Conservation (phyloP, 139 green algal genomes). For the Pleodorina starrii region DNA sequence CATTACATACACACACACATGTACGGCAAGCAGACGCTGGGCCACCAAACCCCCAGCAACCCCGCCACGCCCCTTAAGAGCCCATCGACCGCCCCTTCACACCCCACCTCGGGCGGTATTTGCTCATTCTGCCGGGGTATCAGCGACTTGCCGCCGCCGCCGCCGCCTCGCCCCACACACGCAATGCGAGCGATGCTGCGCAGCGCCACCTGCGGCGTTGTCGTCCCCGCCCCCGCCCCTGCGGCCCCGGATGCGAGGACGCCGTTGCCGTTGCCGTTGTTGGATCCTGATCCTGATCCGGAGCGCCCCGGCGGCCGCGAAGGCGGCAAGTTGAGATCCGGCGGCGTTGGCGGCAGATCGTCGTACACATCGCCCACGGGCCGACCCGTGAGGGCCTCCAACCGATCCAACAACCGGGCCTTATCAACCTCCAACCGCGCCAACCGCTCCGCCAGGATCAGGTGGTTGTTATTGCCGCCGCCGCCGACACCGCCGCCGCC, state of each 20-base stretch:
- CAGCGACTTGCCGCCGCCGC: background rate
- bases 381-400: constrained; percentile 50
- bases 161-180: background rate
- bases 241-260: background rate
- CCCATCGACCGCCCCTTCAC: no score
- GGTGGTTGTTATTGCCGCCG: background rate
- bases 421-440: constrained; percentile 47
- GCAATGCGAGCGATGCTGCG: constrained; percentile 14
- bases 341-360: constrained; percentile 42
- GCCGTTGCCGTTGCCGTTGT: background rate
- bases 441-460: constrained; percentile 2
- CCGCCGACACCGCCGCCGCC: background rate
- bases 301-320: constrained; percentile 25
- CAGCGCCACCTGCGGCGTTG: background rate
- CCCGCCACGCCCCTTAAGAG: no score
- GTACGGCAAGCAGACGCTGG: no score
- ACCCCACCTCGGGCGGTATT: constrained; percentile 21
- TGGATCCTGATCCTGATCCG: no score
- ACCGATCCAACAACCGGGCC: constrained; percentile 45
- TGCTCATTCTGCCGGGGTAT: background rate
- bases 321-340: background rate
- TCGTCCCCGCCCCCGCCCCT: no score
- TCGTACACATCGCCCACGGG: constrained; percentile 50
- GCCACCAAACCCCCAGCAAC: no score
- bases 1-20: no score